phyloP scores from a whole-genome alignment of 208 protist genomes.

The Porcisia hertigi region DNA sequence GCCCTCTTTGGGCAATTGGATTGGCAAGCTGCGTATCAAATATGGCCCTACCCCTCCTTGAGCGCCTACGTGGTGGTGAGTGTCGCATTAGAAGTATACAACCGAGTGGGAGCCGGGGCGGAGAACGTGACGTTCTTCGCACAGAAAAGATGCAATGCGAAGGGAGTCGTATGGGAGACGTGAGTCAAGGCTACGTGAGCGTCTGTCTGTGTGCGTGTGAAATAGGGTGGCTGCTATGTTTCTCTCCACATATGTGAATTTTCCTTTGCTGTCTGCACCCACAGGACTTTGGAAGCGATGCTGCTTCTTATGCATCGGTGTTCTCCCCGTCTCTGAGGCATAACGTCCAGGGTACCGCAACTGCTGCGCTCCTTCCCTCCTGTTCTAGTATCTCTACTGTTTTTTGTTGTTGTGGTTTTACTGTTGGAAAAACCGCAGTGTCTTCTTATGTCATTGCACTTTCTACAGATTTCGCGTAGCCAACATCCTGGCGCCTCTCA shows the following conservation, averaged over 20 bases:
- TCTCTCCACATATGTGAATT: neutral
- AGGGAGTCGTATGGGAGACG: neutral
- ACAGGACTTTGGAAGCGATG: neutral
- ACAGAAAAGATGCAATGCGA: neutral
- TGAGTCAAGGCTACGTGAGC: neutral
- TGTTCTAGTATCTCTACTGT: neutral
- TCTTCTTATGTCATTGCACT: neutral
- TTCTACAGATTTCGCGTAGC: neutral
- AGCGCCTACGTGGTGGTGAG: slow-evolving; percentile 13
- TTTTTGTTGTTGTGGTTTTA: neutral
- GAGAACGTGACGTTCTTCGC: neutral
- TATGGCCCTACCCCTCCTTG: slow-evolving; percentile 63
- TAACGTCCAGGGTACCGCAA: neutral
- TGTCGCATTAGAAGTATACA: neutral
- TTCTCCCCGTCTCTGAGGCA: neutral
- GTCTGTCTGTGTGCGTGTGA: neutral
- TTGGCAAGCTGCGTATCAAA: slow-evolving; percentile 46
- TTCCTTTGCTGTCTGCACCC: neutral
- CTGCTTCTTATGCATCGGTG: neutral
- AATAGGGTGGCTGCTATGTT: neutral
- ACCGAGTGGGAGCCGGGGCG: slow-evolving; percentile 1
- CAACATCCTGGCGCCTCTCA: neutral
- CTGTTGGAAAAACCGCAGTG: neutral
- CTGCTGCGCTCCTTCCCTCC: neutral
- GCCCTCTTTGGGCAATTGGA: slow-evolving; percentile 54